Base-by-base conservation (phyloP, 352 stramenopile genomes). In the Pythium myriotylum region DNA sequence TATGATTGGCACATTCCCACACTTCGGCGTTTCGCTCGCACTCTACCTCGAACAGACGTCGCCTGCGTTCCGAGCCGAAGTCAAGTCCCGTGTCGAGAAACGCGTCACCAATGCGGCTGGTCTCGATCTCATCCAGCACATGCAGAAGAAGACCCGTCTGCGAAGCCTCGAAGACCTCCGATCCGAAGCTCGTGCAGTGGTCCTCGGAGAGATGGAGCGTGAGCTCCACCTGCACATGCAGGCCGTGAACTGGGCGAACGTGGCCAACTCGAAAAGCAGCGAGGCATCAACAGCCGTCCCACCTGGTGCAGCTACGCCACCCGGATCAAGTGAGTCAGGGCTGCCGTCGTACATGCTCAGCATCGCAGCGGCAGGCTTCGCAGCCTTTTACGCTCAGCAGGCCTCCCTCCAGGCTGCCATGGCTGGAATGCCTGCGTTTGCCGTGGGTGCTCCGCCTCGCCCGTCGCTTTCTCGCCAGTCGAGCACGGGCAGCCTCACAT, bases 61-160 rank as follows among this genome's bases (percentile, higher is more conserved):
- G 14, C 58, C 77, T 29, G 58, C 76, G 27, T 92, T 92, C 60
- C 79, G 83, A 3, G 77, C 73, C 0, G 83, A 92, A 54, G 70
- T 92, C 2, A 86, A 89, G 53, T 60, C 67, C n/a, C 77, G 83
- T 22, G 74, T 92, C n/a, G 83, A 92, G 62, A 90, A 90, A 72
- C 74, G 80, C 33, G 83, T 92, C 59, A 92, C 80, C 20, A 68
- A 79, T 27, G 81, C 80, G 6, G 83, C 83, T 1, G 77, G 83
- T 22, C 83, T 90, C 64, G 81, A 92, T 33, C 69, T 92, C 42
- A 67, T 92, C 42, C 80, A 88, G 62, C 83, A 92, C 64, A 92
- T 92, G 83, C 83, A 92, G 52, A 92, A 89, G 72, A 92, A 92
- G 70, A 92, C 83, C 26, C 73, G 83, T 24, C 62, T 92, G 55